phyloP scores from a whole-genome alignment of 179 eudicot species.

The Amaranthus tricolor region DNA sequence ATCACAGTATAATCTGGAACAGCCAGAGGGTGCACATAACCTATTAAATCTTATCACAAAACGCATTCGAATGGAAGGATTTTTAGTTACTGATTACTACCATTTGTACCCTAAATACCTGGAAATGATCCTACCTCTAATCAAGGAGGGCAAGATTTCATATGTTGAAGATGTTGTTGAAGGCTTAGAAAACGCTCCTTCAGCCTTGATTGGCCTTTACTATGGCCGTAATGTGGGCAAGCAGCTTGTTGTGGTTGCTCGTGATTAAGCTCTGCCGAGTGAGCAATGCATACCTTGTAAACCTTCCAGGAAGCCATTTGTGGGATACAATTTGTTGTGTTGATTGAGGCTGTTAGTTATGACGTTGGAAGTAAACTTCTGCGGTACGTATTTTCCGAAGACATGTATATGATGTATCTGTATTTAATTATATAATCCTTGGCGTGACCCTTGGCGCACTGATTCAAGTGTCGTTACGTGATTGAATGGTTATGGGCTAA shows the following conservation, averaged over 20 bases:
- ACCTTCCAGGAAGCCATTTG: no score
- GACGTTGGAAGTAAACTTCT: no score
- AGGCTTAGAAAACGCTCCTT: slow-evolving; percentile 61
- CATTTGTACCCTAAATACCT: slow-evolving; percentile 28
- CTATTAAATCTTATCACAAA: slow-evolving; percentile 9
- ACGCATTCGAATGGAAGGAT: slow-evolving; percentile 33
- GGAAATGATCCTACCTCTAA: slow-evolving; percentile 40
- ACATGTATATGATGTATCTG: no score
- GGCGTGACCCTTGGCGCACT: no score
- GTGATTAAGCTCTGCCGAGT: slow-evolving; percentile 22
- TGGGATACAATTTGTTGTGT: no score
- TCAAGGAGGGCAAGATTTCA: slow-evolving; percentile 40
- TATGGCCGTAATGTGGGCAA: slow-evolving; percentile 59
- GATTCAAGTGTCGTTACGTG: no score
- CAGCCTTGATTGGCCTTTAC: slow-evolving; percentile 56
- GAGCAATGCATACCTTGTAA: no score
- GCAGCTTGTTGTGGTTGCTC: slow-evolving; percentile 49
- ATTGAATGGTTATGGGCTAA: no score
- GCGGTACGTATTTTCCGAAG: no score
- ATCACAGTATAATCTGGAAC: slow-evolving; percentile 31
- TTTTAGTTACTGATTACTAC: slow-evolving; percentile 19
- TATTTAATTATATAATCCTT: no score
- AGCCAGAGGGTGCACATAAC: slow-evolving; percentile 27
- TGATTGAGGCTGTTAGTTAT: no score
- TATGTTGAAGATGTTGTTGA: slow-evolving; percentile 62